phyloP scores from a whole-genome alignment of 2,329 filamentous ascomycete species.

The Epichloe gansuensis region DNA sequence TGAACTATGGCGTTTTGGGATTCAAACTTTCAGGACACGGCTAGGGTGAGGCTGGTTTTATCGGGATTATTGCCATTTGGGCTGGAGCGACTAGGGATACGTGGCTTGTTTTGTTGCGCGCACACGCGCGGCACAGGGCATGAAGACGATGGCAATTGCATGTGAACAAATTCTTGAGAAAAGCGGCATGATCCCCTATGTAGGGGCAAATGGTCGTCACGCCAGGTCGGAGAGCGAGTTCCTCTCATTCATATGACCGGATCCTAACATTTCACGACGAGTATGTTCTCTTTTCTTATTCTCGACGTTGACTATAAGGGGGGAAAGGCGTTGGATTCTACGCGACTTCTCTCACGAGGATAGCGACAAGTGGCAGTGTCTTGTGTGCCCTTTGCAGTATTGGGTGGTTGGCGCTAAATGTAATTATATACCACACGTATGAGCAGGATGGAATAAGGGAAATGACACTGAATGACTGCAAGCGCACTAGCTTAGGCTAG shows the following conservation, averaged over 20 bases:
- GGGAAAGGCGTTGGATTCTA: neutral
- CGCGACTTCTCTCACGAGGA: neutral
- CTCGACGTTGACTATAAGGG: neutral
- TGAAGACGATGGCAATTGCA: constrained; percentile 7
- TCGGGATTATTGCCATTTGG: constrained; percentile 10
- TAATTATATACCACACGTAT: constrained; percentile 8
- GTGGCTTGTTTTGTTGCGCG: constrained; percentile 11
- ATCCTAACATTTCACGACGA: neutral
- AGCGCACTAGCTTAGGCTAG: neutral
- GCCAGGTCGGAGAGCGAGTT: neutral
- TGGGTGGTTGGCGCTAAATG: constrained; percentile 5
- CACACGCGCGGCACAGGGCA: constrained; percentile 9
- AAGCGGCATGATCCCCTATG: neutral
- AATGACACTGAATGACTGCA: constrained; percentile 5
- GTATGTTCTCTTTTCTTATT: neutral
- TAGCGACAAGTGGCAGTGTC: neutral
- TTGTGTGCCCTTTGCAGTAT: neutral
- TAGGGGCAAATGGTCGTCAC: neutral
- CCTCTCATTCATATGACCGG: neutral
- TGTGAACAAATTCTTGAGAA: constrained; percentile 3
- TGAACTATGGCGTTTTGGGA: constrained; percentile 22
- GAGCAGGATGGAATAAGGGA: neutral
- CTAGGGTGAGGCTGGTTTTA: constrained; percentile 8
- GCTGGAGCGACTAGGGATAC: constrained; percentile 9
- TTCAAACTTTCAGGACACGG: constrained; percentile 12